Conservation (phyloP, 208 protist genomes). For the Trypanosoma brucei region DNA sequence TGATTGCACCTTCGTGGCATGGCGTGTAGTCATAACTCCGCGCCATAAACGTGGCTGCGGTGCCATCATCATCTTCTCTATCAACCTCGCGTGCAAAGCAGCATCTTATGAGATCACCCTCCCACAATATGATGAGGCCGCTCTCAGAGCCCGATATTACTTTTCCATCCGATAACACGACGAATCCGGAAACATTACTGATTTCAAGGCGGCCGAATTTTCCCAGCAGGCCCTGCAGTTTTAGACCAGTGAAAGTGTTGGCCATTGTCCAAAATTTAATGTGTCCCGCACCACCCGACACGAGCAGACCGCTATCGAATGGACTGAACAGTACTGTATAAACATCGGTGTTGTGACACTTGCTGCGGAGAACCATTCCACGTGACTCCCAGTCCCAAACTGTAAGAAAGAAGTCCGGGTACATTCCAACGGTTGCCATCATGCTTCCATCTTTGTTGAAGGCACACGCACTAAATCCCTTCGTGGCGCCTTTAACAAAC, state of each 20-base stretch:
- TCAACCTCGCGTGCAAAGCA: slow-evolving; percentile 71
- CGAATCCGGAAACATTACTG: slow-evolving; percentile 92
- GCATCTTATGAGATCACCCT: slow-evolving; percentile 94
- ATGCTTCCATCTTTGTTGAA: slow-evolving; percentile 87
- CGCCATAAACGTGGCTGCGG: slow-evolving; percentile 29
- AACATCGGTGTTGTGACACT: slow-evolving; percentile 96
- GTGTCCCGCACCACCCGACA: slow-evolving; percentile 93
- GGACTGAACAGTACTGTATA: slow-evolving; percentile 90
- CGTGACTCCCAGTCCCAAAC: slow-evolving; percentile 94
- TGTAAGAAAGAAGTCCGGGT: slow-evolving; percentile 94
- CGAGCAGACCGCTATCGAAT: slow-evolving; percentile 88
- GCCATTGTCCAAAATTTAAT: slow-evolving; percentile 98
- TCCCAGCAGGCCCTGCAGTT: slow-evolving; percentile 94
- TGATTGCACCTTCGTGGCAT: slow-evolving; percentile 87
- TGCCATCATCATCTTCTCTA: slow-evolving; percentile 10
- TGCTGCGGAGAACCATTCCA: slow-evolving; percentile 90
- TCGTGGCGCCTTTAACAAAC: slow-evolving; percentile 79
- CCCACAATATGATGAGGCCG: slow-evolving; percentile 96
- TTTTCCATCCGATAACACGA: slow-evolving; percentile 92
- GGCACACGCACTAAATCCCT: slow-evolving; percentile 77
- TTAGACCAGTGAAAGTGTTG: slow-evolving; percentile 97
- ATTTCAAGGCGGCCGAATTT: slow-evolving; percentile 98
- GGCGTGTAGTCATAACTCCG: slow-evolving; percentile 33
- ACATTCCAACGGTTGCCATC: slow-evolving; percentile 93
- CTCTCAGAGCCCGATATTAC: slow-evolving; percentile 93